Evolutionary conservation across 1,139 yeast genomes (phyloP), one percentile per base, ranked within the genome.

Genomic region (Suhomyces panamericanus): DNA sequence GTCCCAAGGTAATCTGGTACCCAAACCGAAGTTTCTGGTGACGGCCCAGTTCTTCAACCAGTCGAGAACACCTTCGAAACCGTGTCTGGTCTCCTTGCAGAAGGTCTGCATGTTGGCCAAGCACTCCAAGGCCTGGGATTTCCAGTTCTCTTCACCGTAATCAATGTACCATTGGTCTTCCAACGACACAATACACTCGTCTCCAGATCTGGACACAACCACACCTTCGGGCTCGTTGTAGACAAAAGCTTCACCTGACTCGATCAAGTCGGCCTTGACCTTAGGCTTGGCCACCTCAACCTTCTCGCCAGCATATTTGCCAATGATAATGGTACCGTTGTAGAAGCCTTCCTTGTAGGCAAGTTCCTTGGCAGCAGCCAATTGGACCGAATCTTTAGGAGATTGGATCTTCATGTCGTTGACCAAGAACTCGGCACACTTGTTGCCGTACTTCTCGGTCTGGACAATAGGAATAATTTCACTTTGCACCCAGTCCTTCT

Each of bases 1-100:
- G 71, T 95, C 99, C 99, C 99, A 95, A 50, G 99, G 99, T 55
- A 95, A 81, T 66, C 77, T 85, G 48, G 98, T 85, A 65, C 99
- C 99, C 56, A 95, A 78, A 64, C 99, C 99, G 59, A 88, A 95
- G 51, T 95, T 85, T 77, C 99, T 87, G 49, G 96, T 88, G 51
- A 95, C 88, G 43, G 99, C 99, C 99, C 99, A 95, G 73, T 90
- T 91, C 73, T 87, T 88, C 63, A 95, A 81, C 99, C 99, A 95
- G 55, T 86, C 95, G 56, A 95, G 77, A 47, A 88, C 96, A 68
- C 91, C 93, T 69, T 91, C 96, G 60, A 93, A 91, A 7, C 95
- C 96, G 61, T 93, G 83, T 63, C 87, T 81, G 43, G 96, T 88
- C 73, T 93, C 99, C 46, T 84, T 75, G 43, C 85, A 77, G 73